phyloP scores from a whole-genome alignment of 1,139 yeast species.

The Yarrowia galli region DNA sequence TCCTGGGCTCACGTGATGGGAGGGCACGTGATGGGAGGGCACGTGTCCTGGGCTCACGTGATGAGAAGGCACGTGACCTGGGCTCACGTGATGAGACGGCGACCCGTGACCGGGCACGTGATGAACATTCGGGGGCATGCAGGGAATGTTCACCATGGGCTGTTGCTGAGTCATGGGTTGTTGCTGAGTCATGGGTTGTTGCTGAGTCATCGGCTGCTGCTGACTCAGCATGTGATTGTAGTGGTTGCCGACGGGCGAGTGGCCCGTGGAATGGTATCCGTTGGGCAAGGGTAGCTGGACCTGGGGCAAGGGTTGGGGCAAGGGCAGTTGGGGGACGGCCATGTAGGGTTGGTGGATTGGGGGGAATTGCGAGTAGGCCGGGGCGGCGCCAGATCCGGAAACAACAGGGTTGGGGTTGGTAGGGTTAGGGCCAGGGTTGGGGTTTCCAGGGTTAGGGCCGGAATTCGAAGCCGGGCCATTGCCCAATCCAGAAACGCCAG shows the following conservation, averaged over 20 bases:
- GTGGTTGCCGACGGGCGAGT: background rate
- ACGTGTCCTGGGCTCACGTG: background rate
- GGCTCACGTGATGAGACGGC: background rate
- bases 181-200: background rate
- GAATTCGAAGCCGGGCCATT: no score
- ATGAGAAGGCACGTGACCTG: background rate
- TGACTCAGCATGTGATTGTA: conserved; percentile 10
- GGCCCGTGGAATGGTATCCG: background rate
- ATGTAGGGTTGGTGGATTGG: conserved; percentile 15
- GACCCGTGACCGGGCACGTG: background rate
- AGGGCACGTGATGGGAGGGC: background rate
- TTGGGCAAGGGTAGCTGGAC: background rate
- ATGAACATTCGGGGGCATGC: background rate
- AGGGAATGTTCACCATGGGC: conserved; percentile 13
- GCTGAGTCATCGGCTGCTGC: background rate
- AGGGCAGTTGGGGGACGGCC: conserved; percentile 9
- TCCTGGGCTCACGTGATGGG: background rate
- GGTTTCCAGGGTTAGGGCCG: background rate
- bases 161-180: background rate
- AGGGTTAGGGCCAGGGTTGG: no score
- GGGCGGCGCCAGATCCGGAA: no score
- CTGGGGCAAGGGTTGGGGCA: conserved; percentile 4
- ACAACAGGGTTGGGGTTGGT: background rate
- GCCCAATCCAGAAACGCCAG: no score
- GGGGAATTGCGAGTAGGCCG: conserved; percentile 14